Evolutionary conservation across 257 asterid species (phyloP), one percentile per base, ranked within the genome.

Genomic region (Solanum peruvianum): DNA sequence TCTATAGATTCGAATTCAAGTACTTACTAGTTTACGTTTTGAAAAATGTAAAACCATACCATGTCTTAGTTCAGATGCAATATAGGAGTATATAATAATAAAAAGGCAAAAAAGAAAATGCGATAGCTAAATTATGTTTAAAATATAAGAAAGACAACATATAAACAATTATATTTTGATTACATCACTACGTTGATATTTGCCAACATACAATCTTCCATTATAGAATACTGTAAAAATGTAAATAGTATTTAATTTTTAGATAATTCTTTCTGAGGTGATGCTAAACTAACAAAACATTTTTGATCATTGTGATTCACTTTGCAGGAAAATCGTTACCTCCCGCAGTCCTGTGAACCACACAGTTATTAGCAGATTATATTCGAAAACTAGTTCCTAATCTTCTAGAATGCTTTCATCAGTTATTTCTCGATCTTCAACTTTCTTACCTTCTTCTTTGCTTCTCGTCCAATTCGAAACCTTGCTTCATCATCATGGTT

Each of bases 321-420:
- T 47, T 47, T 31, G 23, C 69, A 81, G 85, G 69, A 29, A 29
- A 29, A 49, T 49, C 67, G 20, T 81, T 49, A 27, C 31, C 69
- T 18, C 85, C 69, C 6, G 20, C 69, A 16, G 69, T 47, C 69
- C n/a, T 49, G 85, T 29, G 69, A 49, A 81, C 31, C 69, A 29
- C 45, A 47, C 29, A 81, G 69, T 29, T 49, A 49, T 9, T 80
- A 64, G 85, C 27, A 81, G 85, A 49, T 49, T 29, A 81, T 81
- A 81, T 49, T 81, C 11, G 12, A 49, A 81, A 49, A 81, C 29
- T 14, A 80, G 69, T 49, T 80, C 45, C 69, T 80, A 10, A 13
- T 86, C 70, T 81, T 49, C 85, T 49, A 78, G 44, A 44, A 95
- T 95, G 98, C 82, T 91, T 52, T 88, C 88, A 86, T 89, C 92